Evolutionary conservation across 2,329 filamentous ascomycete species (phyloP).

Genomic region (Stagonosporopsis cucurbitacearum): DNA sequence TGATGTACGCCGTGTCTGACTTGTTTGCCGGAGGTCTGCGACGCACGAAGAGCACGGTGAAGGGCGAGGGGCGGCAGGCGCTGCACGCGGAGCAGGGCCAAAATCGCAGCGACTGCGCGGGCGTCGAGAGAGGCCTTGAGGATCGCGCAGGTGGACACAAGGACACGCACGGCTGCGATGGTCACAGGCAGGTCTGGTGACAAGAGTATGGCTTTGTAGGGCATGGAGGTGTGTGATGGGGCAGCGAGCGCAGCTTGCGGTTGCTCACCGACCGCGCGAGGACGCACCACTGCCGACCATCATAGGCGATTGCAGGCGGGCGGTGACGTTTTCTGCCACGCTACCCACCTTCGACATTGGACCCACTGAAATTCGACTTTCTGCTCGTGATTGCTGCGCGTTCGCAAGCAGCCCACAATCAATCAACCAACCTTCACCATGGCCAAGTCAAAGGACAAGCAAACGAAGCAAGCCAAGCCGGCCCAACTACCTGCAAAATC

Average conservation of each 20-base stretch:
- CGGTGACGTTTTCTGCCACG: conserved; percentile 11
- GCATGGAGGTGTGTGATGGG: conserved; percentile 22
- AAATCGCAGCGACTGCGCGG: conserved; percentile 32
- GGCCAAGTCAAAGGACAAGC: conserved; percentile 44
- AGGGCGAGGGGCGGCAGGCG: conserved; percentile 23
- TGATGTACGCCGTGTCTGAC: conserved; percentile 12
- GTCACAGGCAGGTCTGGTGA: conserved; percentile 7
- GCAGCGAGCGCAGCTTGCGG: conserved; percentile 18
- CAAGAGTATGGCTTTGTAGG: conserved; percentile 21
- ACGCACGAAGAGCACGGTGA: conserved; percentile 23
- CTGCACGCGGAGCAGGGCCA: conserved; percentile 35
- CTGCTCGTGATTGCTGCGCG: conserved; percentile 19
- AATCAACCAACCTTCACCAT: conserved; percentile 26
- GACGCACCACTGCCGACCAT: conserved; percentile 9
- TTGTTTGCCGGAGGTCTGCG: conserved; percentile 20
- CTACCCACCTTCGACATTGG: neutral
- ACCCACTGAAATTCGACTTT: conserved; percentile 46
- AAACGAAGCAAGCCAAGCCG: conserved; percentile 21
- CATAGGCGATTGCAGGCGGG: conserved; percentile 7
- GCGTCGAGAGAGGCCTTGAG: conserved; percentile 28
- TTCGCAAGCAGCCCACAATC: neutral
- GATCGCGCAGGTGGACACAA: conserved; percentile 22
- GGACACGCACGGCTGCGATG: conserved; percentile 8
- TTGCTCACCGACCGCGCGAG: conserved; percentile 11
- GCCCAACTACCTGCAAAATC: conserved; percentile 30